Evolutionary conservation across 805 yeast genomes (phyloP), one percentile per base, ranked within the genome.

Genomic region (Candida corydali): DNA sequence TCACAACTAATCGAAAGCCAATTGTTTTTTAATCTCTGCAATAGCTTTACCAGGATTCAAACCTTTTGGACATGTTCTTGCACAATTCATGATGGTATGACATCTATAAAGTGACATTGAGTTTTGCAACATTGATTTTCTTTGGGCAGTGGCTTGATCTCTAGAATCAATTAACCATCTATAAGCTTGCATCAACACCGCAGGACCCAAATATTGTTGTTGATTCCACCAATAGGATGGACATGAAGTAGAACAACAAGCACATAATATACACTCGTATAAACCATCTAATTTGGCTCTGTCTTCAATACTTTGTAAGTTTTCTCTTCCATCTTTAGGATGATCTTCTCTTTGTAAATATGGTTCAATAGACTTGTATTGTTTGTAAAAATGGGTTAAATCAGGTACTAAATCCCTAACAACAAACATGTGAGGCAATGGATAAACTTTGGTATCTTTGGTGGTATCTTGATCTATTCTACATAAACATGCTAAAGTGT

Each of bases 191-290:
- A 93, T 86, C 64, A 93, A 77, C 38, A 93, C 98, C 20, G 98
- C 98, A 17, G 98, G 98, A 40, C 98, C 98, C 53, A 93, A 73
- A 69, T 93, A 93, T 73, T 93, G 95, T 69, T 89, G 95, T 71
- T 87, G 96, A 71, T 93, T 93, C 98, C 98, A 93, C 98, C 98
- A 93, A 77, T 93, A 93, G 3, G 98, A 89, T 37, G 98, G 98
- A 73, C 98, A 93, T 14, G 98, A 82, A 36, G 98, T 93, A 24
- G 97, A 89, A 69, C 98, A 91, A 70, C 98, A 89, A 8, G 98
- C 98, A 73, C 98, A 91, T 59, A 91, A 73, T 55, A 91, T 91
- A 75, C 98, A 91, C 70, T 91, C 98, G 70, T 91, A 91, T 50
- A 93, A 70, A 39, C 98, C 98, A 63, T 93, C 98, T 58, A 91